Evolutionary conservation across 257 asterid genomes (phyloP), one percentile per base, ranked within the genome.

Genomic region (Petunia secreta): DNA sequence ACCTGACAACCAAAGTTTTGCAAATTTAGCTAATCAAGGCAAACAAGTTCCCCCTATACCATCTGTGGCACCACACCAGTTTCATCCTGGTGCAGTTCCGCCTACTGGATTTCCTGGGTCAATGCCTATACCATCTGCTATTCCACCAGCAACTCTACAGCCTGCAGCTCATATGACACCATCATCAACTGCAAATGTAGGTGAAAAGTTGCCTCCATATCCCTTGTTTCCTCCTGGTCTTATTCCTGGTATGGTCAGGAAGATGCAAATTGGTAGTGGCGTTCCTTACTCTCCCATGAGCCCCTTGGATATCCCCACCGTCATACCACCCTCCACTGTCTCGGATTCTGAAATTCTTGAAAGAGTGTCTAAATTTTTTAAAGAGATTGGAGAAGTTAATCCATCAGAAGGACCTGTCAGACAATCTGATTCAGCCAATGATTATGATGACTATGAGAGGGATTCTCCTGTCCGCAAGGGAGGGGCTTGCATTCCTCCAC

Each of bases 191-290:
- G 81, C 83, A 65, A 87, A 84, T 80, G 80, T 63, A 7, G 93
- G 95, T 40, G 98, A 94, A 78, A 96, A 94, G 81, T 85, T 88
- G 53, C 98, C 97, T 10, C 90, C 97, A 0, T 92, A 96, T 59
- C 98, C 99, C 60, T 78, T 96, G 79, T 96, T 96, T 65, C 99
- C 99, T 0, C 99, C 99, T 0, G 99, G 98, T 77, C 97, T 96
- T 48, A 96, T 96, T 55, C 99, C 99, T 0, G 98, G 99, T 64
- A 96, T 96, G 99, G 98, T 96, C 52, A 78, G 98, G 55, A 96
- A 96, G 82, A 94, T 96, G 99, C 99, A 94, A 90, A 94, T 96
- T 63, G 99, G 99, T 63, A 96, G 98, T 83, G 99, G 99, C 68
- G 99, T 96, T 50, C 99, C 99, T 44, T 96, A 96, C 84, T 96